A percentile compares a stretch with the other conserved stretches of the same genome.
phyloP scores from a whole-genome alignment of 805 yeast genomes.

The Nakazawaea ernobii region DNA sequence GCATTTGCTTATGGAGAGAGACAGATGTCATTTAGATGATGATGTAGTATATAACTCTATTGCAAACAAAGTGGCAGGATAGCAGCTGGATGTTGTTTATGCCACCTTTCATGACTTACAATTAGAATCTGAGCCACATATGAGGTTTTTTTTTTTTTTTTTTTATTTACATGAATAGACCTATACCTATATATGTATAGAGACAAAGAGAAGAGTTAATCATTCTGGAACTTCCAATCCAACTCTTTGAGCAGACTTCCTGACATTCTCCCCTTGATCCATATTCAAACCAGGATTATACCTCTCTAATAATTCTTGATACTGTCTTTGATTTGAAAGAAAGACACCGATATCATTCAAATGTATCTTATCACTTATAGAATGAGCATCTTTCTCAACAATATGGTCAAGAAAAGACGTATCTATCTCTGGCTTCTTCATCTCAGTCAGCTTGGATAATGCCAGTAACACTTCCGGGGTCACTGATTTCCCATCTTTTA shows the following conservation, averaged over 20 bases:
- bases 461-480: constrained; percentile 26
- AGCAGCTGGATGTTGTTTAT: no score
- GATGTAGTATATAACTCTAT: no score
- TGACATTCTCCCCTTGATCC: constrained; percentile 72
- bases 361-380: constrained; percentile 28
- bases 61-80: no score
- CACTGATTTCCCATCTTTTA: constrained; percentile 30
- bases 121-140: no score
- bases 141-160: neutral
- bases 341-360: constrained; percentile 57
- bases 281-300: constrained; percentile 81
- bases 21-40: no score
- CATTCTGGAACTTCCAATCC: constrained; percentile 66
- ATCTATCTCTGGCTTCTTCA: constrained; percentile 26
- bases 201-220: neutral
- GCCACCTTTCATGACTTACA: no score
- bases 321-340: constrained; percentile 67
- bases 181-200: neutral
- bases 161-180: neutral
- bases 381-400: constrained; percentile 17
- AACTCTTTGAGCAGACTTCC: constrained; percentile 80
- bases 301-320: constrained; percentile 72
- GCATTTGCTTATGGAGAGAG: no score
- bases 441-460: constrained; percentile 25
- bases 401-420: constrained; percentile 21